Evolutionary conservation across 2,329 filamentous ascomycete genomes (phyloP).

Genomic region (Microsporum canis): DNA sequence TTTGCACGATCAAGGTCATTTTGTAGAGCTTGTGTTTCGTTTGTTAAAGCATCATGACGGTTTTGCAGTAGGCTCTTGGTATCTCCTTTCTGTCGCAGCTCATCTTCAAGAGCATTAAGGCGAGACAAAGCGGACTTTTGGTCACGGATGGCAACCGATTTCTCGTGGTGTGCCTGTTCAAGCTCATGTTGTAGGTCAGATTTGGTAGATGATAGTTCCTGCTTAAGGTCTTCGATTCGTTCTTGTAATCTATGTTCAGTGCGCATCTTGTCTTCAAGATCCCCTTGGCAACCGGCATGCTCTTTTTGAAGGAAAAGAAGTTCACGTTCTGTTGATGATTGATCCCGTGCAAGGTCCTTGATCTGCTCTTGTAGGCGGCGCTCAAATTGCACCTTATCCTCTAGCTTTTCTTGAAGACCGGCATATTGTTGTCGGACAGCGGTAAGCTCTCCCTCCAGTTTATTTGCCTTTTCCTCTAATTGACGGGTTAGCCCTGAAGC

Average conservation of each 20-base stretch:
- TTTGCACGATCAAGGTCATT: constrained; percentile 46
- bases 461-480: constrained; percentile 57
- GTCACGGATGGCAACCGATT: constrained; percentile 36
- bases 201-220: constrained; percentile 29
- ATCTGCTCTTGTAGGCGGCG: constrained; percentile 33
- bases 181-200: constrained; percentile 34
- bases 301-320: constrained; percentile 43
- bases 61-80: constrained; percentile 60
- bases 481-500: constrained; percentile 65
- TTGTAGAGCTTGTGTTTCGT: constrained; percentile 56
- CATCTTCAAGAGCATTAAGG: constrained; percentile 47
- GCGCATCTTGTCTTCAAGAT: constrained; percentile 36
- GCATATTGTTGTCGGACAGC: constrained; percentile 38
- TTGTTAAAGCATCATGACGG: constrained; percentile 55
- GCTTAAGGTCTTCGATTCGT: constrained; percentile 32
- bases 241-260: constrained; percentile 30
- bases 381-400: constrained; percentile 33
- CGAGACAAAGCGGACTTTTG: constrained; percentile 34
- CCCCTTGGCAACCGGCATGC: constrained; percentile 32
- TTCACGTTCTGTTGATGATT: constrained; percentile 49
- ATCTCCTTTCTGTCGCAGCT: constrained; percentile 45
- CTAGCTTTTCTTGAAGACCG: constrained; percentile 33
- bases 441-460: constrained; percentile 56
- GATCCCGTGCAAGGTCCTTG: constrained; percentile 28
- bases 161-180: constrained; percentile 33